Percentiles rank a stretch among this genome's conserved stretches.
phyloP scores from a whole-genome alignment of 441 rosid genomes.

The Euphorbia celastroides region DNA sequence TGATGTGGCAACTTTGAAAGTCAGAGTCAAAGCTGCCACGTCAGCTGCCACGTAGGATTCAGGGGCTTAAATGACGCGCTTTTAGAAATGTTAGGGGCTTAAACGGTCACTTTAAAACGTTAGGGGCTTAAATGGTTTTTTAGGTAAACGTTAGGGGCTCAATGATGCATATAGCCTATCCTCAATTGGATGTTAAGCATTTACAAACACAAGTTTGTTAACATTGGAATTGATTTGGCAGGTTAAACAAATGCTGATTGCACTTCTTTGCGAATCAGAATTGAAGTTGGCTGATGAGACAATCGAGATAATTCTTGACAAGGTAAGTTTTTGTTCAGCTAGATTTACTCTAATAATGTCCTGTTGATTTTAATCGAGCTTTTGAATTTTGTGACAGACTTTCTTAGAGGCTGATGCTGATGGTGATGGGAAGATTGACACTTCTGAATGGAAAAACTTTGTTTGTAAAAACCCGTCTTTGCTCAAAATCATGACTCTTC shows the following conservation, averaged over 20 bases:
- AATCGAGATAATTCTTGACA: conserved; percentile 86
- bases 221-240: conserved; percentile 26
- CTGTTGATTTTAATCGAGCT: not conserved
- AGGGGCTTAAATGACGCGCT: too few relatives aligned
- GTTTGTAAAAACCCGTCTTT: conserved; percentile 80
- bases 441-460: conserved; percentile 68
- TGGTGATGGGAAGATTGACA: conserved; percentile 83
- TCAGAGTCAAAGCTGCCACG: too few relatives aligned
- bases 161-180: too few relatives aligned
- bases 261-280: conserved; percentile 85
- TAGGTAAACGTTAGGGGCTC: too few relatives aligned
- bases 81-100: too few relatives aligned
- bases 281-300: conserved; percentile 93
- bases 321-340: conserved; percentile 40
- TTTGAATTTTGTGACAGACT: conserved; percentile 41
- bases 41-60: too few relatives aligned
- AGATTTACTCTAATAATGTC: not conserved
- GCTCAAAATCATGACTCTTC: conserved; percentile 90
- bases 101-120: too few relatives aligned
- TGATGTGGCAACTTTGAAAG: too few relatives aligned
- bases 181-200: not conserved
- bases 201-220: not conserved
- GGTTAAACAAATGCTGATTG: conserved; percentile 98
- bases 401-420: conserved; percentile 82
- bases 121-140: too few relatives aligned